phyloP scores from a whole-genome alignment of 108 stramenopile genomes.

The Schizochytrium sp. region DNA sequence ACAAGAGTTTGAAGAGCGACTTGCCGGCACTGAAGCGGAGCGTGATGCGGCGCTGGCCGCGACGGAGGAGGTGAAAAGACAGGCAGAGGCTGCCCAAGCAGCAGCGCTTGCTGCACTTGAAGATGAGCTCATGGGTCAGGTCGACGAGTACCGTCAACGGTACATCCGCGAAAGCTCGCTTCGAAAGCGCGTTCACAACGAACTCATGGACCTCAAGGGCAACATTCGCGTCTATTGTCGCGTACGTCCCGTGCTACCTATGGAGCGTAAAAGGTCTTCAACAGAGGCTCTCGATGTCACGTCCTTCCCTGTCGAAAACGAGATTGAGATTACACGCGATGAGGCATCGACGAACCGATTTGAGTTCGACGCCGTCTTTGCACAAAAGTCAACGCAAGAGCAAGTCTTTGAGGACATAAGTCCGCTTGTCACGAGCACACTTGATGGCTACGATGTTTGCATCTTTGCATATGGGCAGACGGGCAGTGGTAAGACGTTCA shows the following conservation, averaged over 20 bases:
- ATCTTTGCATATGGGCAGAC: constrained; percentile 46
- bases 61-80: neutral
- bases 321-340: neutral
- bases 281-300: neutral
- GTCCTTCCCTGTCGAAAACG: neutral
- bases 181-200: constrained; percentile 26
- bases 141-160: neutral
- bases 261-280: neutral
- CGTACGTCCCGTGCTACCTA: constrained; percentile 30
- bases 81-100: neutral
- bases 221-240: constrained; percentile 48
- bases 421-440: constrained; percentile 48
- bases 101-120: neutral
- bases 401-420: constrained; percentile 57
- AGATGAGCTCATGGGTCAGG: neutral
- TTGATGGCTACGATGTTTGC: constrained; percentile 43
- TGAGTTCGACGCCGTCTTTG: constrained; percentile 64
- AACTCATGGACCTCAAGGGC: constrained; percentile 39
- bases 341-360: neutral
- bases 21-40: neutral
- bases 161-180: neutral
- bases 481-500: constrained; percentile 45
- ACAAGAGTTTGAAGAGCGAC: neutral
- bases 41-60: neutral
- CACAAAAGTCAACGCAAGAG: constrained; percentile 46